Evolutionary conservation across 257 asterid genomes (phyloP), one percentile per base, ranked within the genome.

Genomic region (Nemophila menziesii): DNA sequence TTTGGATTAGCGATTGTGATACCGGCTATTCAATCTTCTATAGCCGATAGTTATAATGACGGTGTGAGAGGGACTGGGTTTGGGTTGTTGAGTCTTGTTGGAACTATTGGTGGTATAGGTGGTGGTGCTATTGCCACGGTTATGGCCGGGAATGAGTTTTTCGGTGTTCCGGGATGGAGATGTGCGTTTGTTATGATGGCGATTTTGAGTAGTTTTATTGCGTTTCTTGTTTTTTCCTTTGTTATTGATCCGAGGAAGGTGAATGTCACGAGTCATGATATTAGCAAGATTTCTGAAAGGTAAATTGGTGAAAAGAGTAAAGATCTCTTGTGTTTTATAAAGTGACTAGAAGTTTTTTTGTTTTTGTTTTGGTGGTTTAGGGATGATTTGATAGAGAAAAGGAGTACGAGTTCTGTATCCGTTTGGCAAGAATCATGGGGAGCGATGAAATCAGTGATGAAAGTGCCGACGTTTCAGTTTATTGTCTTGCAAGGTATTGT

Each of bases 81-180:
- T 41, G 98, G 98, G 34, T 68, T 89, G 42, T 52, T 89, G 63
- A 80, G 56, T 64, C 94, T 89, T 39, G 76, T 89, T 19, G 98
- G 98, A 21, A 68, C 85, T 0, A 70, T 89, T 22, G 98, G 98
- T 18, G 98, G 98, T 33, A 89, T 89, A 45, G 98, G 98, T 22
- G 98, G 98, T 15, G 98, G 98, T 40, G 96, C 94, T 51, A 70
- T 81, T 43, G 98, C 98, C 19, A 89, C 98, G 0, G 86, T 89
- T 33, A 89, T 89, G 98, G 98, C 98, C 21, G 94, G 93, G 54
- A 38, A 70, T 41, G 58, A 61, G 19, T 76, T 57, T 20, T 85
- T 92, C 81, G 94, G 96, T 20, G 47, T 78, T 42, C 94, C 95
- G 11, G 97, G 97, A 46, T 89, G 97, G 97, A 64, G 97, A 11